phyloP scores from a whole-genome alignment of 805 yeast species.

The Cyberlindnera subsufficiens region DNA sequence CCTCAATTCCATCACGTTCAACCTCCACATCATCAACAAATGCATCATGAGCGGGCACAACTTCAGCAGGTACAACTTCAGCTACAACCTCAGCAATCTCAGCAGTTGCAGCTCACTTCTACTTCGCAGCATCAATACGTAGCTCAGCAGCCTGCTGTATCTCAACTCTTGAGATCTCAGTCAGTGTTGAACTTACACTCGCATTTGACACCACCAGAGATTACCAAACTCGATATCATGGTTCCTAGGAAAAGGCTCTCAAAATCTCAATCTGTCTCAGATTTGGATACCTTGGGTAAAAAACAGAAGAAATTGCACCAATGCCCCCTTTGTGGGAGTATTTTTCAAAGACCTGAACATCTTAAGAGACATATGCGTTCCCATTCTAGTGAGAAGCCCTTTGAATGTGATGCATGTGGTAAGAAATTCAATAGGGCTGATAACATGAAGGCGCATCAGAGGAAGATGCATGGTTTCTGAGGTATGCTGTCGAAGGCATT shows the following conservation, averaged over 20 bases:
- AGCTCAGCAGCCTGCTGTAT: constrained; percentile 2
- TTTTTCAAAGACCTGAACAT: constrained; percentile 67
- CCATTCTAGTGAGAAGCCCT: constrained; percentile 80
- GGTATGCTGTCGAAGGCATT: too few species aligned
- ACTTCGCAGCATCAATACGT: background rate
- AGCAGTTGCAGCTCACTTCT: background rate
- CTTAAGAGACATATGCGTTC: constrained; percentile 70
- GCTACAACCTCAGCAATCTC: background rate
- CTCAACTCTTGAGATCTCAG: constrained; percentile 32
- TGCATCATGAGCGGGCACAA: background rate
- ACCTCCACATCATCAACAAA: background rate
- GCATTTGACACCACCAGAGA: constrained; percentile 25
- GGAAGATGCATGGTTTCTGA: constrained; percentile 60
- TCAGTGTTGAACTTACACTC: constrained; percentile 46
- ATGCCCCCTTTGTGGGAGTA: constrained; percentile 58
- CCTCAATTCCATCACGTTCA: background rate
- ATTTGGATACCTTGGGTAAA: constrained; percentile 32
- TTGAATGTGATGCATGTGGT: constrained; percentile 55
- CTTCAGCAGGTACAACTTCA: background rate
- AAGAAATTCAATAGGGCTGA: constrained; percentile 70
- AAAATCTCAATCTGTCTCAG: constrained; percentile 17
- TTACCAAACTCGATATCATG: constrained; percentile 21
- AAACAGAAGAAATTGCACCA: constrained; percentile 50
- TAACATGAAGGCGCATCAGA: constrained; percentile 75
- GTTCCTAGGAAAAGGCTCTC: constrained; percentile 18